Evolutionary conservation across 352 stramenopile genomes (phyloP), one percentile per base, ranked within the genome.

Genomic region (Globisporangium perplexum): DNA sequence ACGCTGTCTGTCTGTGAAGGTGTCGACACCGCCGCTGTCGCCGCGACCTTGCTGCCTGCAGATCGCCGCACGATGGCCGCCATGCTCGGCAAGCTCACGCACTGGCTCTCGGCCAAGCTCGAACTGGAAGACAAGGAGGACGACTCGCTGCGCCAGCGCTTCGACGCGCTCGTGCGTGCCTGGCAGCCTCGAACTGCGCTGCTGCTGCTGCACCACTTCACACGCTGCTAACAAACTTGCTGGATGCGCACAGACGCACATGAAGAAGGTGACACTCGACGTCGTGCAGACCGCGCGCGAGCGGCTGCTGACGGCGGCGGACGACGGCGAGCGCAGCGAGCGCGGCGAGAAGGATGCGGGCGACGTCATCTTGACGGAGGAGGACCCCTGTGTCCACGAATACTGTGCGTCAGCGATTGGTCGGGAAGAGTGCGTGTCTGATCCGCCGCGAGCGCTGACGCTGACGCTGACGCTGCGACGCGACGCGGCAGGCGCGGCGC

Each of bases 241-340:
- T n/a, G n/a, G n/a, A n/a, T n/a, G n/a, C n/a, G n/a, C n/a, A 14
- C 45, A 90, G 79, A 71, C 69, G 30, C 74, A 63, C 10, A 57
- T 90, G 63, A 90, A 90, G 68, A 81, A 86, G 63, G 66, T 74
- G 31, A 88, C 77, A 50, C 54, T 87, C 24, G 69, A 75, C 18
- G 69, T 88, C 41, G 47, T 81, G 54, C 70, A 65, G 60, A 69
- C 67, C 28, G 59, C 71, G 65, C 61, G 66, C 54, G 58, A 50
- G 41, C 55, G 26, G 33, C 50, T 61, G 26, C 23, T 61, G 22
- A 55, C 47, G 30, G 42, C 28, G 17, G 22, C 20, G 12, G 36
- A 8, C 24, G 41, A 30, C 39, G 11, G 18, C 39, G 39, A 35
- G 55, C 18, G n/a, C 20, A 15, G 39, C 41, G 31, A 51, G 55